Conservation (phyloP, 345 rosid species). For the Corchorus olitorius region DNA sequence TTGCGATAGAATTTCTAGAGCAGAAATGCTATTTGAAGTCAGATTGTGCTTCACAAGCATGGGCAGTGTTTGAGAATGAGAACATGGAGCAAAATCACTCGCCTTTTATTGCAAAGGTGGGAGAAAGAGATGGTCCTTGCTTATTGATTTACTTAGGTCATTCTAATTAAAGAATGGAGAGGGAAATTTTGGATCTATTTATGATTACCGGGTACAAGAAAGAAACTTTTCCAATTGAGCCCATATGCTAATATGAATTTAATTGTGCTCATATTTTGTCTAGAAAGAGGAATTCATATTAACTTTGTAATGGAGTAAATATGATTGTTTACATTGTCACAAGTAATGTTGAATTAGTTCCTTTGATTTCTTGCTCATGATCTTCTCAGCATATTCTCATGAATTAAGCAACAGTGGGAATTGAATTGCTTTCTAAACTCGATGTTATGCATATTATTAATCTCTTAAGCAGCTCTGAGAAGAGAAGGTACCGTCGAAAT, state of each 20-base stretch:
- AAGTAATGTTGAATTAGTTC: background rate
- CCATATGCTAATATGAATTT: background rate
- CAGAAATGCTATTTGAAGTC: background rate
- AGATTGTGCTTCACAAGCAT: background rate
- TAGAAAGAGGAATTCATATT: background rate
- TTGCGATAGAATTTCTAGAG: background rate
- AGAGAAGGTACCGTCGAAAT: conserved; percentile 3
- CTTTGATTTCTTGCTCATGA: background rate
- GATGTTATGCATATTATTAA: background rate
- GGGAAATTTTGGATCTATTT: background rate
- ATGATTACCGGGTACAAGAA: background rate
- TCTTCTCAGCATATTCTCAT: background rate
- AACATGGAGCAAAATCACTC: background rate
- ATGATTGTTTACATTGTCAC: background rate
- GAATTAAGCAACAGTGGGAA: background rate
- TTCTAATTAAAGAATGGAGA: background rate
- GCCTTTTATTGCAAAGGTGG: background rate
- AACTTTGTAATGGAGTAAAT: conserved; percentile 2
- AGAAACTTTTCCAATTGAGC: background rate
- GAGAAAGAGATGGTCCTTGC: background rate
- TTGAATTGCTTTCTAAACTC: background rate
- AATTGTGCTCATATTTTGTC: background rate
- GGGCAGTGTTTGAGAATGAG: background rate
- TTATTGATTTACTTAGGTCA: background rate
- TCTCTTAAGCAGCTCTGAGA: background rate